Base-by-base conservation (phyloP, 1,139 yeast species). In the Pichia sp. region DNA sequence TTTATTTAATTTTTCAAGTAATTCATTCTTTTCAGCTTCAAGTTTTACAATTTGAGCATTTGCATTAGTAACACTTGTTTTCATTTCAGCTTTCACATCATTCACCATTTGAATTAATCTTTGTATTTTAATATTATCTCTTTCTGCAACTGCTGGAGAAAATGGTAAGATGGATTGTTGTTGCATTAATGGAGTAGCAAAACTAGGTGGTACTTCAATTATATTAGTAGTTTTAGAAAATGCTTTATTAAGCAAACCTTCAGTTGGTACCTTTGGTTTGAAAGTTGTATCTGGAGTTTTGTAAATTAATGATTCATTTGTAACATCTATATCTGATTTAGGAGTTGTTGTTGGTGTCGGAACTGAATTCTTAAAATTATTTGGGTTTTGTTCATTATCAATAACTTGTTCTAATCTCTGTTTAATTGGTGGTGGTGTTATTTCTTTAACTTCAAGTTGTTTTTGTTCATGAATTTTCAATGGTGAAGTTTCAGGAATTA, bases 51-150 rank as follows among this genome's bases (percentile, higher is more conserved):
- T 57, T 23, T 55, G 51, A 8, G 46, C 41, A 42, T 60, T 55
- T 2, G 64, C 65, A 21, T 52, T 48, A 0, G 34, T 35, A 22
- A 61, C 59, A 34, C 56, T 59, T 15, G 42, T 45, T 28, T 48
- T 46, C 56, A 61, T 56, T 37, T 59, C 60, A 3, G 31, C 25
- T 38, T 54, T 60, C 15, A 61, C 46, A 14, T 51, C 46, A 21
- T 43, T 50, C n/a, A 60, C 46, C 51, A 57, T 50, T 14, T 43
- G 41, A 5, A 53, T 42, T 49, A 60, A 48, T n/a, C 38, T 46
- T 19, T 48, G 50, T 10, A 59, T 32, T 33, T 52, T 53, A 13
- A 45, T 43, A 30, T 50, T 52, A 31, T 52, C 59, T 16, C 42
- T 46, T 28, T 45, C 41, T 26, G 38, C 37, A 10, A 43, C 35